These are phyloP conservation scores for Cladobotryum mycophilum DNA, from an alignment of 2,329 filamentous ascomycete species.

Conservation along the genomic window DNA sequence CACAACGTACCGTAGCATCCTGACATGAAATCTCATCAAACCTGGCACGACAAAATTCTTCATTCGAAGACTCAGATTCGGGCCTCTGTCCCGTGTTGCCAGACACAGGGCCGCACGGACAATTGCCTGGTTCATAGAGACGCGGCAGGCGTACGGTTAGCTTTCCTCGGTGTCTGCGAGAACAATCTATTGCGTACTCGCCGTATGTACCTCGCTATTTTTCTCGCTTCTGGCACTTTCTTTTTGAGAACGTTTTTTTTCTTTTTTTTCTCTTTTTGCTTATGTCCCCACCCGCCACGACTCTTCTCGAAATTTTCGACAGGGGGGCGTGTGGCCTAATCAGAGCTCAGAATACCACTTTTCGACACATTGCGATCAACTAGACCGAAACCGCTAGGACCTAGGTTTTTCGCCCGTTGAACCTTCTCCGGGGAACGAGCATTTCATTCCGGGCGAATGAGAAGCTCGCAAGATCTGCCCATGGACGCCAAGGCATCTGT, in stretches of 20 bases:
- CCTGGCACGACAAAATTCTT: no score
- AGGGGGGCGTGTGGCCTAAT: not conserved
- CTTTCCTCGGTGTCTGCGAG: not conserved
- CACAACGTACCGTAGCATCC: no score
- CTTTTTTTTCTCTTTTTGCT: not conserved
- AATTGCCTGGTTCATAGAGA: no score
- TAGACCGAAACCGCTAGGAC: conserved; percentile 8
- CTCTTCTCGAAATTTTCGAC: not conserved
- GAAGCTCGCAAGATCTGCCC: not conserved
- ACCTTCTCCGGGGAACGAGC: conserved; percentile 8
- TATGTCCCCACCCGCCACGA: not conserved
- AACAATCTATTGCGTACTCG: not conserved
- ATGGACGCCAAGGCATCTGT: not conserved
- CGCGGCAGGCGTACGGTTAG: no score
- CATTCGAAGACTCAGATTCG: no score
- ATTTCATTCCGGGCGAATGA: conserved; percentile 9
- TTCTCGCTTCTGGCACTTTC: not conserved
- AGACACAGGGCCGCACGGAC: no score
- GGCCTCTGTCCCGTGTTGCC: no score
- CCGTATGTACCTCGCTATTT: not conserved
- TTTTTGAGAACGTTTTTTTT: not conserved
- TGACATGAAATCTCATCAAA: no score
- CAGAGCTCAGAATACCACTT: not conserved
- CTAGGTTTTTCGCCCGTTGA: conserved; percentile 1
- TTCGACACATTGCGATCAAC: not conserved